Conservation (phyloP, 106 monocot species). For the Iris macrosiphon region DNA sequence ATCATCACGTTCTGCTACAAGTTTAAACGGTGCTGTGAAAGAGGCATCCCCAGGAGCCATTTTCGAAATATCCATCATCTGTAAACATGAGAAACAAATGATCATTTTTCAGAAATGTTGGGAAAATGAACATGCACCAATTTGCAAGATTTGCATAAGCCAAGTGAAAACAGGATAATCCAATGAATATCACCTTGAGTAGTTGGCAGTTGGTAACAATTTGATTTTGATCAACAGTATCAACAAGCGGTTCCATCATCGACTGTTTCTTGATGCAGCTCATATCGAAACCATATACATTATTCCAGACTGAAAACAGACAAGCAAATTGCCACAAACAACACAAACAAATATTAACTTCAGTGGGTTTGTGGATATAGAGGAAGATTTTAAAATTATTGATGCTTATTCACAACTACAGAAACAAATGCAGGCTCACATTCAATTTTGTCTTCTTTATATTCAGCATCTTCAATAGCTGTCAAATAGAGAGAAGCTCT, state of each 20-base stretch:
- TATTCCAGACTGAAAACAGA: slow-evolving; percentile 74
- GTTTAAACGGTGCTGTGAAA: slow-evolving; percentile 82
- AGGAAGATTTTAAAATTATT: background rate
- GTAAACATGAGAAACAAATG: background rate
- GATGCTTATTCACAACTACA: background rate
- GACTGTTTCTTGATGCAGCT: slow-evolving; percentile 95
- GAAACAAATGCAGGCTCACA: slow-evolving; percentile 30
- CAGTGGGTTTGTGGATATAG: background rate
- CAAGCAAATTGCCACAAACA: background rate
- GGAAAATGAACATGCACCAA: too few relatives aligned
- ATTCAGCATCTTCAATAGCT: slow-evolving; percentile 94
- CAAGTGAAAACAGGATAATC: too few relatives aligned
- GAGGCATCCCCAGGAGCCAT: slow-evolving; percentile 73
- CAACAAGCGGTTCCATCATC: slow-evolving; percentile 92
- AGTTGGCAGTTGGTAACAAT: slow-evolving; percentile 82
- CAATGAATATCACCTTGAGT: slow-evolving; percentile 47
- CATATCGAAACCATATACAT: slow-evolving; percentile 95
- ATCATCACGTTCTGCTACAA: slow-evolving; percentile 78
- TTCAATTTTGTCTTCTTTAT: slow-evolving; percentile 94
- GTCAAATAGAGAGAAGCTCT: slow-evolving; percentile 84
- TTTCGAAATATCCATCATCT: slow-evolving; percentile 84
- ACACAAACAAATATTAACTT: background rate
- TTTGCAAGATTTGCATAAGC: too few relatives aligned
- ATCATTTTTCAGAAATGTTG: background rate
- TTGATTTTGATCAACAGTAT: slow-evolving; percentile 74